phyloP scores from a whole-genome alignment of 2,329 filamentous ascomycete genomes.

The Fusarium sp. region DNA sequence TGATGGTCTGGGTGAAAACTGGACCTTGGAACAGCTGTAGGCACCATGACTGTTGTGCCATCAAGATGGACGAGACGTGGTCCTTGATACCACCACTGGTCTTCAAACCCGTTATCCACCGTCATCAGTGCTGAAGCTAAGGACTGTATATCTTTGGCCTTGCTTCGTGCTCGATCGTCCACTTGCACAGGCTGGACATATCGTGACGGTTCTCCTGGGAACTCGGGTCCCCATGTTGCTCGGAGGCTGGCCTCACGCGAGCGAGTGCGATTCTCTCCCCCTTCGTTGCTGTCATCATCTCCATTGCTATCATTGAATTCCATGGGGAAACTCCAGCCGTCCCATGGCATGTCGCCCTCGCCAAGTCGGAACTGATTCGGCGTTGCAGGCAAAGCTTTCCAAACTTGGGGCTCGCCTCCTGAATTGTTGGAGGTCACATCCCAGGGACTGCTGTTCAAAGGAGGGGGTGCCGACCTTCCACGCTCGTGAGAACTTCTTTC shows the following conservation, averaged over 20 bases:
- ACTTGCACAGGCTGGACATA: slow-evolving; percentile 1
- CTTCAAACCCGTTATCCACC: slow-evolving; percentile 66
- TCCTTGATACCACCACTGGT: slow-evolving; percentile 66
- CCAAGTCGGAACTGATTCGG: slow-evolving; percentile 51
- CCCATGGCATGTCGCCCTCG: slow-evolving; percentile 60
- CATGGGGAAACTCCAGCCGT: slow-evolving; percentile 42
- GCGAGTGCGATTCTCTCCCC: not conserved
- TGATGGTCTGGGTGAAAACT: slow-evolving; percentile 17
- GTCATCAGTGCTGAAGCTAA: slow-evolving; percentile 64
- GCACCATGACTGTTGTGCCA: slow-evolving; percentile 31
- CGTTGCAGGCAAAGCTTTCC: slow-evolving; percentile 55
- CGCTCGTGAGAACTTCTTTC: slow-evolving; percentile 51
- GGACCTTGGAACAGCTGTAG: slow-evolving; percentile 22
- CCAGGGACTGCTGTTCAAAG: slow-evolving; percentile 58
- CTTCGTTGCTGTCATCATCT: not conserved
- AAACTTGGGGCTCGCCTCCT: slow-evolving; percentile 40
- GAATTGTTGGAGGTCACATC: slow-evolving; percentile 47
- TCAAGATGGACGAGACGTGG: slow-evolving; percentile 40
- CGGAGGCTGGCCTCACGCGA: slow-evolving; percentile 24
- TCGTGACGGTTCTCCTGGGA: slow-evolving; percentile 11
- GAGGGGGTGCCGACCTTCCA: slow-evolving; percentile 60
- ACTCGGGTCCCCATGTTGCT: slow-evolving; percentile 33
- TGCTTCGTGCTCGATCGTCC: slow-evolving; percentile 46
- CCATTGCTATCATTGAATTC: slow-evolving; percentile 29
- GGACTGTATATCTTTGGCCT: slow-evolving; percentile 54